Evolutionary conservation across 495 filamentous ascomycete genomes (phyloP), one percentile per base, ranked within the genome.

Genomic region (Baudoinia panamericana): DNA sequence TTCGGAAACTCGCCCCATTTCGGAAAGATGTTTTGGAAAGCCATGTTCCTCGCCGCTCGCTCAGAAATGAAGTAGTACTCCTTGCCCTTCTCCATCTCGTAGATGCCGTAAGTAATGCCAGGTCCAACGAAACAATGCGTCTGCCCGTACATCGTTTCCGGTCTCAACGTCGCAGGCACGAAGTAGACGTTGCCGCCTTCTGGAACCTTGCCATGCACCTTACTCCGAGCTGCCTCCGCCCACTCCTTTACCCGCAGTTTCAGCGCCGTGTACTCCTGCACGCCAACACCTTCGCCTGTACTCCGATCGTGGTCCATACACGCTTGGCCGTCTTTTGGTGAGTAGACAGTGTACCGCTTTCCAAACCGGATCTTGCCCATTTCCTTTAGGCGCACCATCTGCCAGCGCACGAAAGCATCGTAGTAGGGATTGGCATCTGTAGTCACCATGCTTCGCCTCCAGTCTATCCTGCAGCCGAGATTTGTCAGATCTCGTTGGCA

Each of bases 101-200:
- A 96, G 46, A 97, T 63, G 37, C 86, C 84, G 53, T 97, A 96
- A n/a, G 64, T 75, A 51, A 93, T 78, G 59, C 79, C 83, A 2
- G 90, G 87, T 20, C 85, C 82, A 35, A 97, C 84, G 53, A 97
- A 97, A 60, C 86, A 93, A 65, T 84, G 90, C 1, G 76, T 87
- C 60, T 97, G 90, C 19, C 90, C 90, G 53, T 95, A 95, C 88
- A 97, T 95, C 13, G 90, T 97, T 66, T 97, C 90, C 15, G 90
- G 83, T 50, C 90, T 73, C 43, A 97, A 70, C 43, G 90, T 95
- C 17, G 90, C 90, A 3, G 90, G 80, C 27, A 93, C 75, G 48
- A 97, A 80, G 60, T 78, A 93, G 19, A 95, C 80, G 41, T 83
- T 81, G 18, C 82, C 80, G 46, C 69, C 74, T 5, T 78, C 72